These are phyloP conservation scores for Saturnispora ahearnii DNA, from an alignment of 805 yeast genomes.

Conservation along the genomic window DNA sequence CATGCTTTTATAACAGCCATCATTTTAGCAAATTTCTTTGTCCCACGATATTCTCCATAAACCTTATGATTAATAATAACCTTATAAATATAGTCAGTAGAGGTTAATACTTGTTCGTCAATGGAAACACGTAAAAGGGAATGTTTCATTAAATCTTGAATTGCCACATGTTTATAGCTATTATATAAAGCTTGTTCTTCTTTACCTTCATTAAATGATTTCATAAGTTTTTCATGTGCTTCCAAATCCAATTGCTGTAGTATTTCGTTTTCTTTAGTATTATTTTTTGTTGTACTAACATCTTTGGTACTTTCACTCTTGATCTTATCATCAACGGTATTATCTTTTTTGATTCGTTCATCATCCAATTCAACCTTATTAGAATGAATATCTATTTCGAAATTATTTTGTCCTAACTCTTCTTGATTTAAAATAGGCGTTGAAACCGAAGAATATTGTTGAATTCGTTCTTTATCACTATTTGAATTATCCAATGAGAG, in stretches of 20 bases:
- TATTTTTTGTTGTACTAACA: too few relatives aligned
- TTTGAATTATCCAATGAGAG: too few relatives aligned
- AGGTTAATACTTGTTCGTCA: not conserved
- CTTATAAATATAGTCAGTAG: not conserved
- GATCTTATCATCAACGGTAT: too few relatives aligned
- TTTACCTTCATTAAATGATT: not conserved
- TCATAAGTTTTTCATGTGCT: not conserved
- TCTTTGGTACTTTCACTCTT: too few relatives aligned
- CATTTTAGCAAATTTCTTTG: conserved; percentile 6
- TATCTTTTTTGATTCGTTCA: too few relatives aligned
- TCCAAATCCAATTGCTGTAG: not conserved
- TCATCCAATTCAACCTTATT: too few relatives aligned
- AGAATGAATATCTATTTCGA: too few relatives aligned
- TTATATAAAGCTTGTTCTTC: not conserved
- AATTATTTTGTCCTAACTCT: too few relatives aligned
- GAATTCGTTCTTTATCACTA: too few relatives aligned
- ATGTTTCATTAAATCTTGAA: conserved; percentile 3
- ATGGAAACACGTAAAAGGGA: not conserved
- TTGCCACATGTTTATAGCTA: not conserved
- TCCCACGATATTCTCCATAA: conserved; percentile 1
- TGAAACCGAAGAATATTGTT: too few relatives aligned
- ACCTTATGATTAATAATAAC: not conserved
- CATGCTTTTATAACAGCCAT: conserved; percentile 7
- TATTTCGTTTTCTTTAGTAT: too few relatives aligned
- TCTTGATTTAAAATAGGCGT: too few relatives aligned